These are phyloP conservation scores for Epithele typhae DNA, from an alignment of 768 basidiomycete species.

Conservation along the genomic window DNA sequence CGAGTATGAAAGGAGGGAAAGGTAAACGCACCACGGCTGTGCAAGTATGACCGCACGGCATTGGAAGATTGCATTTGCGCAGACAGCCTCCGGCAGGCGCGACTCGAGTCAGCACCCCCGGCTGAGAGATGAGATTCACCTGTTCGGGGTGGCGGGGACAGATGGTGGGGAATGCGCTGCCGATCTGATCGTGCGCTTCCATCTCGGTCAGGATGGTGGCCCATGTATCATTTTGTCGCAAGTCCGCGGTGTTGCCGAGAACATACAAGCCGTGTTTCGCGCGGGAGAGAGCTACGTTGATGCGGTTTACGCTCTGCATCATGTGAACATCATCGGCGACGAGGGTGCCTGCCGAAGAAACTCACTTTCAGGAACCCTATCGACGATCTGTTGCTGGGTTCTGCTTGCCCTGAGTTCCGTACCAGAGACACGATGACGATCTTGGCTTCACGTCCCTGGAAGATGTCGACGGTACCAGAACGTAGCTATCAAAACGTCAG, in stretches of 20 bases:
- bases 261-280: slow-evolving; percentile 73
- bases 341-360: too few relatives aligned
- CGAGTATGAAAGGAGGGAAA: background rate
- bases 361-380: slow-evolving; percentile 78
- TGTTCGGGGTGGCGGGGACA: slow-evolving; percentile 53
- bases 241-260: slow-evolving; percentile 58
- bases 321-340: too few relatives aligned
- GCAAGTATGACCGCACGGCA: slow-evolving; percentile 63
- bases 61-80: slow-evolving; percentile 44
- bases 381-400: slow-evolving; percentile 14
- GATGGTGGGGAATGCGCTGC: slow-evolving; percentile 48
- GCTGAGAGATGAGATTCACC: slow-evolving; percentile 38
- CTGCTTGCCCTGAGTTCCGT: slow-evolving; percentile 51
- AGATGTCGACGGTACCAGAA: slow-evolving; percentile 73
- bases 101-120: slow-evolving; percentile 44
- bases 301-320: slow-evolving; percentile 4
- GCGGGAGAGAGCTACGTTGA: slow-evolving; percentile 63
- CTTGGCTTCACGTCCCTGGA: slow-evolving; percentile 71
- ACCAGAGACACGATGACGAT: slow-evolving; percentile 75
- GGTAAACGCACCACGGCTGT: slow-evolving; percentile 45
- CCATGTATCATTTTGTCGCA: slow-evolving; percentile 57
- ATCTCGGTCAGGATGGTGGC: slow-evolving; percentile 51
- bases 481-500: slow-evolving; percentile 40
- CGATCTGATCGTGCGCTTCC: slow-evolving; percentile 41
- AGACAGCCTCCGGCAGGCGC: slow-evolving; percentile 65